Percentiles rank a stretch among this genome's conserved stretches.
Evolutionary conservation across 805 yeast genomes (phyloP).

Genomic region (Suhomyces kilbournensis): DNA sequence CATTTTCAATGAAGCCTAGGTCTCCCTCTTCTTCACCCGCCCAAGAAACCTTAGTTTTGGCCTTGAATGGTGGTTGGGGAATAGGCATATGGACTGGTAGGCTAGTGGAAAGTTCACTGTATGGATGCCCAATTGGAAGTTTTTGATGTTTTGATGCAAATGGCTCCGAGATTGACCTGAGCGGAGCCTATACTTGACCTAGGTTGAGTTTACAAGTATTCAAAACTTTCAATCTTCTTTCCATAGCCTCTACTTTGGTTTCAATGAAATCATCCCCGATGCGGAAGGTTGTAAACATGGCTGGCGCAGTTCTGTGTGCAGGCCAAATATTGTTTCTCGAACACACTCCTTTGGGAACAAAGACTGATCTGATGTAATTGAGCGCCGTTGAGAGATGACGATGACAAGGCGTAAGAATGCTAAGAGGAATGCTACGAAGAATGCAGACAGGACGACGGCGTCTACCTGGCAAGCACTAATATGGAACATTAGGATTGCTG

Average conservation of each 20-base stretch:
- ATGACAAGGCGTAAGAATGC: not conserved
- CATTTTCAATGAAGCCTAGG: conserved; percentile 92
- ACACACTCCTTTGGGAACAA: not conserved
- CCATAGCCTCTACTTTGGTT: not conserved
- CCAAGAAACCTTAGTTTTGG: conserved; percentile 86
- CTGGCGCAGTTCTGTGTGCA: not conserved
- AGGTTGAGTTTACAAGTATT: not conserved
- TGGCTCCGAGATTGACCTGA: not conserved
- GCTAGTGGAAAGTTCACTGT: not conserved
- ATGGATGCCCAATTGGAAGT: not conserved
- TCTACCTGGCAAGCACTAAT: not conserved
- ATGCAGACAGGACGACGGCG: too few species aligned
- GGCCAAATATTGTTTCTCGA: not conserved
- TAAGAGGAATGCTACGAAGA: too few species aligned
- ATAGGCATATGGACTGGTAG: not conserved
- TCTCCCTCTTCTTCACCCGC: conserved; percentile 89
- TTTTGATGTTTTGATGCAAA: not conserved
- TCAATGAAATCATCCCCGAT: not conserved
- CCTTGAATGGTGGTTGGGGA: conserved; percentile 60
- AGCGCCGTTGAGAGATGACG: not conserved
- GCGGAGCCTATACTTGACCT: not conserved
- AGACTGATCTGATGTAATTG: not conserved
- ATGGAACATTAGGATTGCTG: too few species aligned
- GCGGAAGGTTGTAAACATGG: conserved; percentile 1
- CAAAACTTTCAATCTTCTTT: not conserved